Conservation (phyloP, 2,329 filamentous ascomycete genomes). For the Fusarium marasasianum region DNA sequence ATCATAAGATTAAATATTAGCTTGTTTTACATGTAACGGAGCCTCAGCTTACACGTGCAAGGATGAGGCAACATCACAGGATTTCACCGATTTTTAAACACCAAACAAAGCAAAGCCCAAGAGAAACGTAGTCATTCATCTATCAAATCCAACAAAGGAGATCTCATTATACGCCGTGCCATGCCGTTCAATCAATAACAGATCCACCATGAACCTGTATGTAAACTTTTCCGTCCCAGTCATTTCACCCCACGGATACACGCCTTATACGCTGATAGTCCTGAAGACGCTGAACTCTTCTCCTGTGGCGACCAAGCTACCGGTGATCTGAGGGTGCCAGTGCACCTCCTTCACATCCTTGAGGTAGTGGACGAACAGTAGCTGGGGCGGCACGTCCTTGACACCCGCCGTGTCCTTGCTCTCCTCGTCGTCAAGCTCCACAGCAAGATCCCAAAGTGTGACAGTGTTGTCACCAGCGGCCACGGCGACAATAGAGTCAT, state of each 20-base stretch:
- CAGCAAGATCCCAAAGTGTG: constrained; percentile 95
- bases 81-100: not conserved
- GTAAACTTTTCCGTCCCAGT: constrained; percentile 27
- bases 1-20: not conserved
- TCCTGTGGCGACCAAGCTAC: constrained; percentile 88
- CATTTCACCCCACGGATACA: not conserved
- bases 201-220: constrained; percentile 16
- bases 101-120: not conserved
- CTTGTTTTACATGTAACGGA: not conserved
- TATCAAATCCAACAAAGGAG: constrained; percentile 33
- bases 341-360: constrained; percentile 94
- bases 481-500: constrained; percentile 94
- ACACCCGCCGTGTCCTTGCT: constrained; percentile 88
- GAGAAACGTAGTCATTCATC: constrained; percentile 16
- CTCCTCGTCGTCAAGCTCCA: constrained; percentile 97
- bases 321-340: constrained; percentile 97
- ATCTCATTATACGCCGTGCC: constrained; percentile 37
- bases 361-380: constrained; percentile 97
- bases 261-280: constrained; percentile 77
- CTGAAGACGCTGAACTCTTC: constrained; percentile 88
- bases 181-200: constrained; percentile 39
- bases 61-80: not conserved
- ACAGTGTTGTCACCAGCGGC: constrained; percentile 93
- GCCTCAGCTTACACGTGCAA: not conserved
- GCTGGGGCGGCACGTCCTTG: constrained; percentile 89